Evolutionary conservation across 768 basidiomycete species (phyloP).

Genomic region (Amanita rubescens): DNA sequence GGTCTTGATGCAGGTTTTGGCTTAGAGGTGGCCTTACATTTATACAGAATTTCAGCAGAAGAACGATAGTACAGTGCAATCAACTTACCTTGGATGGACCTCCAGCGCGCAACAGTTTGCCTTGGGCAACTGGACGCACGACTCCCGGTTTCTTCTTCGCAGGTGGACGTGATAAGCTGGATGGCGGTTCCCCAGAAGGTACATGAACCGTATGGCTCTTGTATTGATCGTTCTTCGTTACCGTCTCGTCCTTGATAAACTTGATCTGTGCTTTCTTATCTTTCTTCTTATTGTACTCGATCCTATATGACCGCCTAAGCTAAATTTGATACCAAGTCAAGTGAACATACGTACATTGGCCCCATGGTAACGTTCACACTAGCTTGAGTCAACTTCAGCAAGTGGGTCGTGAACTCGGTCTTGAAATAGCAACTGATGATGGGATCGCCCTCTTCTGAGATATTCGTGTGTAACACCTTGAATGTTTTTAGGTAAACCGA

Average conservation of each 20-base stretch:
- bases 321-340: not conserved
- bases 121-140: conserved; percentile 78
- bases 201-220: conserved; percentile 92
- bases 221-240: conserved; percentile 74
- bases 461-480: conserved; percentile 70
- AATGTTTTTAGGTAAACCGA: conserved; percentile 2
- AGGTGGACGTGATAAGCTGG: conserved; percentile 74
- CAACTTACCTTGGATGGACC: conserved; percentile 54
- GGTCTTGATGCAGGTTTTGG: conserved; percentile 60
- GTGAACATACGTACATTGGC: conserved; percentile 53
- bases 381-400: conserved; percentile 75
- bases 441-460: conserved; percentile 91
- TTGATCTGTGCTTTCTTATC: conserved; percentile 87
- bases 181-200: conserved; percentile 78
- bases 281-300: conserved; percentile 95
- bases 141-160: conserved; percentile 85
- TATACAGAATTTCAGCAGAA: conserved; percentile 16
- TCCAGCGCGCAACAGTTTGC: conserved; percentile 71
- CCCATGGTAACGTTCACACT: conserved; percentile 66
- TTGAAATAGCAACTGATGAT: conserved; percentile 90
- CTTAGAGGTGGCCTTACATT: conserved; percentile 41
- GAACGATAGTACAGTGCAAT: not conserved
- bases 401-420: conserved; percentile 82
- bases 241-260: conserved; percentile 82
- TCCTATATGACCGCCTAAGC: conserved; percentile 31